Percentiles rank a stretch among this genome's conserved stretches.
Conservation (phyloP, 129 eudicot species). For the Deinandra increscens region DNA sequence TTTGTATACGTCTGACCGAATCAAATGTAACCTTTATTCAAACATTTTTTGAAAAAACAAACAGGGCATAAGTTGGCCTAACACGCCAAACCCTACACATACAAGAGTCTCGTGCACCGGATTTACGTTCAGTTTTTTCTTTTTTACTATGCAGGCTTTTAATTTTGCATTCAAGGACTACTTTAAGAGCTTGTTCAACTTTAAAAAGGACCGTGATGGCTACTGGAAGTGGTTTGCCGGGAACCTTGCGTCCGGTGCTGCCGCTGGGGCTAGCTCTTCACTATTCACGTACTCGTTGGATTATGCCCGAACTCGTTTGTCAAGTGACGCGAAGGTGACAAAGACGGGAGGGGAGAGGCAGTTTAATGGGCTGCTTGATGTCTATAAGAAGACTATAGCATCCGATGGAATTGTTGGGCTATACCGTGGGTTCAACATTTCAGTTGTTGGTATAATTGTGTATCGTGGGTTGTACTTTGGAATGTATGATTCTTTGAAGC, state of each 20-base stretch:
- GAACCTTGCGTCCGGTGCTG: constrained; percentile 58
- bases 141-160: constrained; percentile 40
- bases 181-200: constrained; percentile 56
- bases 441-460: constrained; percentile 58
- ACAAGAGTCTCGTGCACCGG: too few relatives aligned
- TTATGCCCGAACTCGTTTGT: constrained; percentile 64
- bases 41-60: too few relatives aligned
- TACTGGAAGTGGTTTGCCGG: constrained; percentile 67
- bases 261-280: constrained; percentile 58
- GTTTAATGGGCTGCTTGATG: constrained; percentile 57
- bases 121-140: too few relatives aligned
- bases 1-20: too few relatives aligned
- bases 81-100: too few relatives aligned
- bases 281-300: constrained; percentile 59
- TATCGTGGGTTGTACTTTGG: constrained; percentile 62
- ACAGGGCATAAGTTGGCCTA: too few relatives aligned
- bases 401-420: constrained; percentile 54
- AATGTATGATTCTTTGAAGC: constrained; percentile 60
- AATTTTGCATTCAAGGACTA: constrained; percentile 69
- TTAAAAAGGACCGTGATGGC: constrained; percentile 53
- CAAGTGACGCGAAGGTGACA: constrained; percentile 52
- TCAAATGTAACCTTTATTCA: too few relatives aligned
- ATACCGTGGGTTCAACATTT: constrained; percentile 58
- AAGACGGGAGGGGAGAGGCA: constrained; percentile 62
- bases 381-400: constrained; percentile 51